phyloP scores from a whole-genome alignment of 106 monocot genomes.

The Acorus calamus region DNA sequence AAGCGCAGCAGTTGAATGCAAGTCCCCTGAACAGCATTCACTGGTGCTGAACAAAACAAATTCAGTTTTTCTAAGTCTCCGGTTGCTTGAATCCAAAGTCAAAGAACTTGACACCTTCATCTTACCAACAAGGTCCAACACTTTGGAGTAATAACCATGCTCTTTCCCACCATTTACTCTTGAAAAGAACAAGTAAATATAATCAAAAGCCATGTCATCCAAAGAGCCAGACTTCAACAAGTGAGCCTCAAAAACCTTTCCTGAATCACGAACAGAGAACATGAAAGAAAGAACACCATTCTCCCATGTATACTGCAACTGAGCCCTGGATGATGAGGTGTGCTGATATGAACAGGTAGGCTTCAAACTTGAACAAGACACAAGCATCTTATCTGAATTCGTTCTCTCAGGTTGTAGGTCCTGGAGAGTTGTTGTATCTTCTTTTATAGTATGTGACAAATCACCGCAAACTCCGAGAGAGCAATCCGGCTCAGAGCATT shows the following conservation, averaged over 20 bases:
- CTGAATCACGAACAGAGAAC: slow-evolving; percentile 25
- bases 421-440: background rate
- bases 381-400: slow-evolving; percentile 6
- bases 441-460: slow-evolving; percentile 3
- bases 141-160: background rate
- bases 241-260: slow-evolving; percentile 28
- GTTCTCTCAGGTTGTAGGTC: slow-evolving; percentile 8
- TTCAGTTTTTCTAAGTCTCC: slow-evolving; percentile 41
- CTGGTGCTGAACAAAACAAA: slow-evolving; percentile 54
- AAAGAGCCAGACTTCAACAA: slow-evolving; percentile 26
- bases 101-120: slow-evolving; percentile 73
- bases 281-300: slow-evolving; percentile 32
- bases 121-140: slow-evolving; percentile 34
- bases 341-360: slow-evolving; percentile 22
- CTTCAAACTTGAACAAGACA: slow-evolving; percentile 14
- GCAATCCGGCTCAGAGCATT: slow-evolving; percentile 1
- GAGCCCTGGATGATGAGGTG: slow-evolving; percentile 25
- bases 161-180: slow-evolving; percentile 3
- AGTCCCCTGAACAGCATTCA: slow-evolving; percentile 18
- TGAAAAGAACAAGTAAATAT: slow-evolving; percentile 49
- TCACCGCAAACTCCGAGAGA: slow-evolving; percentile 1
- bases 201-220: slow-evolving; percentile 30
- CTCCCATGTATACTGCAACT: slow-evolving; percentile 35
- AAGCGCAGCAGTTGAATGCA: slow-evolving; percentile 10
- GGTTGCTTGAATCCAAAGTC: slow-evolving; percentile 19